phyloP scores from a whole-genome alignment of 225 moss, liverwort and hornwort genomes.

The Asterella californica region DNA sequence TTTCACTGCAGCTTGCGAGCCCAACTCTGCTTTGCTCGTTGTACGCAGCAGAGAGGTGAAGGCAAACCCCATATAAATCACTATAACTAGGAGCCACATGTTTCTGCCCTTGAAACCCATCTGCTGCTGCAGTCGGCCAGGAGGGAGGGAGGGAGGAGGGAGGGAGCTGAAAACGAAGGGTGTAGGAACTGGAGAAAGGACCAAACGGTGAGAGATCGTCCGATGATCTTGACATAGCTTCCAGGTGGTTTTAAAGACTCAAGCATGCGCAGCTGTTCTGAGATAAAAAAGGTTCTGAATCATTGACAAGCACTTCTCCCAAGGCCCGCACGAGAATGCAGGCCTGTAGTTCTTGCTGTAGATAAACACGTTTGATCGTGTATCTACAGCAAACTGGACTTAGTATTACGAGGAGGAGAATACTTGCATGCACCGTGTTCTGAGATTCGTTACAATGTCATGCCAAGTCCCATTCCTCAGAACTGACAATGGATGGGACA shows the following conservation, averaged over 20 bases:
- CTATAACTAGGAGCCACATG: not conserved
- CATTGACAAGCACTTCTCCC: not conserved
- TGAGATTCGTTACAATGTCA: too few relatives aligned
- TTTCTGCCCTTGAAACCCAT: not conserved
- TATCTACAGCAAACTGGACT: too few relatives aligned
- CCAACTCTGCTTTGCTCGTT: not conserved
- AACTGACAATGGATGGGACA: too few relatives aligned
- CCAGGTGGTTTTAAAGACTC: not conserved
- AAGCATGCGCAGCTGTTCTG: too few relatives aligned
- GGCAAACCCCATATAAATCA: not conserved
- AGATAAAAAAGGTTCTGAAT: too few relatives aligned
- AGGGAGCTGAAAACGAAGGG: not conserved
- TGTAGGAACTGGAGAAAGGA: not conserved
- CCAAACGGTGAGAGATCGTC: not conserved
- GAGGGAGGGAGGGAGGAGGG: not conserved
- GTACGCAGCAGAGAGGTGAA: not conserved
- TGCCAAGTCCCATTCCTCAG: too few relatives aligned
- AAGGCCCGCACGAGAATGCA: too few relatives aligned
- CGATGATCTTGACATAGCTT: not conserved
- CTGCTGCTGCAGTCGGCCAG: not conserved
- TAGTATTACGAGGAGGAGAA: too few relatives aligned
- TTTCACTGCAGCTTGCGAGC: not conserved
- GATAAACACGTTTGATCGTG: too few relatives aligned
- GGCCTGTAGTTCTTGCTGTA: too few relatives aligned
- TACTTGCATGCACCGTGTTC: too few relatives aligned